A percentile compares a stretch with the other conserved stretches of the same genome.
Evolutionary conservation across 352 stramenopile genomes (phyloP).

Genomic region (Blastocystis sp.): DNA sequence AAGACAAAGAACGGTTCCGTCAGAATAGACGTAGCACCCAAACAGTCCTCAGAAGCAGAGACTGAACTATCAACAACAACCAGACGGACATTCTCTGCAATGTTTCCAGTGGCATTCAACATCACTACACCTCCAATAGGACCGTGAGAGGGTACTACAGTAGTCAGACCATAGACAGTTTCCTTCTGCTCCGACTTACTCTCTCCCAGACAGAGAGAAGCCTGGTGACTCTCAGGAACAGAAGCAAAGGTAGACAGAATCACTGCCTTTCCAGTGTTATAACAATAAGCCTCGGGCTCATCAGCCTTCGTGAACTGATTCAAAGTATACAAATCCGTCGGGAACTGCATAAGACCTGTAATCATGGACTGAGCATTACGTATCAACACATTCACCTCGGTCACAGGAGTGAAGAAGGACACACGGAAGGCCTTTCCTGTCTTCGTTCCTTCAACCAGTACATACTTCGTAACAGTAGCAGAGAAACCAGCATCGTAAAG

Average conservation of each 20-base stretch:
- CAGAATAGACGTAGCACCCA: background rate
- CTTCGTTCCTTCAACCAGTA: conserved; percentile 27
- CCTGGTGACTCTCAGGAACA: background rate
- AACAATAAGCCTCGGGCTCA: background rate
- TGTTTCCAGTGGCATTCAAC: background rate
- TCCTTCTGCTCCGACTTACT: background rate
- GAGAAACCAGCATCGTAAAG: background rate
- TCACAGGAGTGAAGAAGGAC: background rate
- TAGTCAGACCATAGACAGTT: conserved; percentile 32
- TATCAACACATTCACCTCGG: background rate
- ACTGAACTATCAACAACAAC: conserved; percentile 18
- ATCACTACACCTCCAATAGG: conserved; percentile 12
- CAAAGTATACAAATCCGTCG: background rate
- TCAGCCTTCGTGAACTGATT: background rate
- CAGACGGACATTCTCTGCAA: background rate
- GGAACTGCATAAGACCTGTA: conserved; percentile 39
- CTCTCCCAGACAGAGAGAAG: background rate
- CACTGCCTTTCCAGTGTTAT: background rate
- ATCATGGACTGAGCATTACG: background rate
- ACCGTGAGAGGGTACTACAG: conserved; percentile 16
- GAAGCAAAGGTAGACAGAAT: conserved; percentile 9
- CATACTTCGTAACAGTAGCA: conserved; percentile 24
- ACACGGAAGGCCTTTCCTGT: conserved; percentile 19
- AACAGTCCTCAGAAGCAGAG: conserved; percentile 10
- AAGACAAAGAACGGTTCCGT: background rate